phyloP scores from a whole-genome alignment of 176 grass and related monocot species.

The Musa troglodytarum region DNA sequence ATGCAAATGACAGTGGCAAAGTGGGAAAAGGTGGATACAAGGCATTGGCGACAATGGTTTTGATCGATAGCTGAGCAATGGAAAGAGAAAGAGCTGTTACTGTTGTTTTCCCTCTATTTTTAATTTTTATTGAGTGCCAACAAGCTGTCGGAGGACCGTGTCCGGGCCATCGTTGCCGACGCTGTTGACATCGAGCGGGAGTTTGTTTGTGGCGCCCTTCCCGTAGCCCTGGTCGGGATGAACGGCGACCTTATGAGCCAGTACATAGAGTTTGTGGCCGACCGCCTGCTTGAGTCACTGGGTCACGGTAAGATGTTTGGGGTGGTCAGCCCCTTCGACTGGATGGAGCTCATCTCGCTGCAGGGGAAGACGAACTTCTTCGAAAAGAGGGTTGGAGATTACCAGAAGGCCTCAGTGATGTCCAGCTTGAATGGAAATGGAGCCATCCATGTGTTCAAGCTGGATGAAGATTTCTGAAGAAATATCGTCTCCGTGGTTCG shows the following conservation, averaged over 20 bases:
- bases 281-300: slow-evolving; percentile 4
- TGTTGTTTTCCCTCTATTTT: no score
- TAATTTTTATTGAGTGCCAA: background rate
- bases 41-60: no score
- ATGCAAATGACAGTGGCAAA: no score
- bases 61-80: no score
- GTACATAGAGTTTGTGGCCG: slow-evolving; percentile 28
- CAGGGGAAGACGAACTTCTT: slow-evolving; percentile 40
- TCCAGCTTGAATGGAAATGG: slow-evolving; percentile 24
- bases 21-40: no score
- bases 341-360: slow-evolving; percentile 37
- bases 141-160: slow-evolving; percentile 8
- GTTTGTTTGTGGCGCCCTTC: slow-evolving; percentile 31
- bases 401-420: slow-evolving; percentile 33
- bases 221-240: slow-evolving; percentile 26
- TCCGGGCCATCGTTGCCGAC: slow-evolving; percentile 13
- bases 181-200: slow-evolving; percentile 32
- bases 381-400: slow-evolving; percentile 29
- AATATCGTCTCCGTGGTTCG: background rate
- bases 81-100: no score
- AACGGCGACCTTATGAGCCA: slow-evolving; percentile 31
- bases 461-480: slow-evolving; percentile 28
- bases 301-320: slow-evolving; percentile 19
- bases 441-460: slow-evolving; percentile 20
- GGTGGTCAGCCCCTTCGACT: slow-evolving; percentile 25